Conservation (phyloP, 371 early-diverging fungal genomes). For the Rhizopus microsporus region DNA sequence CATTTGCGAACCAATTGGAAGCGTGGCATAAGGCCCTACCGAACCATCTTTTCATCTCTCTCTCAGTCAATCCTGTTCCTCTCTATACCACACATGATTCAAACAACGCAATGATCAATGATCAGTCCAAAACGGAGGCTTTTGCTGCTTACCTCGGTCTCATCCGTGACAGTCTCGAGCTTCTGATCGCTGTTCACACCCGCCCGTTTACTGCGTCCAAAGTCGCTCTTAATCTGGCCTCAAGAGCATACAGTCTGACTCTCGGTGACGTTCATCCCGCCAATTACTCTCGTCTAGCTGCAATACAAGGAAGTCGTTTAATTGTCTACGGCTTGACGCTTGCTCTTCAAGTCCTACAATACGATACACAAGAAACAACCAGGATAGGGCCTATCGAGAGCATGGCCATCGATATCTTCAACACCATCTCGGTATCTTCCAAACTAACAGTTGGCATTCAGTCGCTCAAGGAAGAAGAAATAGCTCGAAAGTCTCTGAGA, state of each 20-base stretch:
- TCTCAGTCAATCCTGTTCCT: slow-evolving; percentile 1
- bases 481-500: neutral
- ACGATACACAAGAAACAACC: neutral
- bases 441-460: neutral
- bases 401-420: neutral
- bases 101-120: neutral
- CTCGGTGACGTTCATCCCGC: slow-evolving; percentile 4
- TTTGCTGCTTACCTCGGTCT: slow-evolving; percentile 17
- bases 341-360: slow-evolving; percentile 11
- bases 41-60: neutral
- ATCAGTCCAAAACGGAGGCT: slow-evolving; percentile 4
- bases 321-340: slow-evolving; percentile 21
- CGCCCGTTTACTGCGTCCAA: neutral
- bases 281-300: slow-evolving; percentile 11
- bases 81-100: slow-evolving; percentile 2
- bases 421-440: slow-evolving; percentile 1
- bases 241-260: slow-evolving; percentile 10
- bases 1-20: slow-evolving; percentile 9
- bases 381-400: neutral
- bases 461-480: neutral
- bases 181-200: slow-evolving; percentile 16
- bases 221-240: slow-evolving; percentile 3
- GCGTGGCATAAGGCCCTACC: slow-evolving; percentile 14
- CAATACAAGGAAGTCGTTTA: slow-evolving; percentile 23
- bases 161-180: slow-evolving; percentile 14